Percentiles rank a stretch among this genome's conserved stretches.
These are phyloP conservation scores for Chiua virens DNA, from an alignment of 768 basidiomycete genomes.

Conservation along the genomic window DNA sequence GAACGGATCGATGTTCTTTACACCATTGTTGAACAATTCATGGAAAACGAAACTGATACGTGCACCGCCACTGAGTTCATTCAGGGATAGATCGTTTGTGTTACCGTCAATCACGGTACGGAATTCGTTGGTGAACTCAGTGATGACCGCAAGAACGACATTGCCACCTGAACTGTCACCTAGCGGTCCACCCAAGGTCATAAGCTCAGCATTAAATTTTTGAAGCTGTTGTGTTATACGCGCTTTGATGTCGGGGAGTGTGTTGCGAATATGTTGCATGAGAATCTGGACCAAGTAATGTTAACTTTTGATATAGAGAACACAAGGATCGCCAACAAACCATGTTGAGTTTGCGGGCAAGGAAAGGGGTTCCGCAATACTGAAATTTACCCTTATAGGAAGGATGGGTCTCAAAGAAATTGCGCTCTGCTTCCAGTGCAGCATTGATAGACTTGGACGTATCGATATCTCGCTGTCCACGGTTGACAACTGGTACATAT, in stretches of 20 bases:
- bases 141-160: constrained; percentile 95
- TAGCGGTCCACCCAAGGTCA: constrained; percentile 79
- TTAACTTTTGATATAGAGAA: background rate
- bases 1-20: constrained; percentile 96
- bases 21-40: constrained; percentile 95
- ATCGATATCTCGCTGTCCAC: constrained; percentile 97
- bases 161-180: constrained; percentile 87
- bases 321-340: constrained; percentile 41
- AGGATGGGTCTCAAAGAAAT: constrained; percentile 92
- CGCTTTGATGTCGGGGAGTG: constrained; percentile 97
- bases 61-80: constrained; percentile 98
- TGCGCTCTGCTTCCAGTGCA: constrained; percentile 86
- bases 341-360: constrained; percentile 93
- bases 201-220: constrained; percentile 85
- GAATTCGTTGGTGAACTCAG: constrained; percentile 97
- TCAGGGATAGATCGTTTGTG: constrained; percentile 91
- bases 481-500: constrained; percentile 98
- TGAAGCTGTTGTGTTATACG: constrained; percentile 89
- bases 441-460: constrained; percentile 76
- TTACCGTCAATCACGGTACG: constrained; percentile 96
- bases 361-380: constrained; percentile 97
- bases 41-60: constrained; percentile 99
- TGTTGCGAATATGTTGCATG: constrained; percentile 98
- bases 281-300: constrained; percentile 64
- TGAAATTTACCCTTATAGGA: constrained; percentile 93